phyloP scores from a whole-genome alignment of 192 early-diverging fungal species.

The Oehlia diaphana region DNA sequence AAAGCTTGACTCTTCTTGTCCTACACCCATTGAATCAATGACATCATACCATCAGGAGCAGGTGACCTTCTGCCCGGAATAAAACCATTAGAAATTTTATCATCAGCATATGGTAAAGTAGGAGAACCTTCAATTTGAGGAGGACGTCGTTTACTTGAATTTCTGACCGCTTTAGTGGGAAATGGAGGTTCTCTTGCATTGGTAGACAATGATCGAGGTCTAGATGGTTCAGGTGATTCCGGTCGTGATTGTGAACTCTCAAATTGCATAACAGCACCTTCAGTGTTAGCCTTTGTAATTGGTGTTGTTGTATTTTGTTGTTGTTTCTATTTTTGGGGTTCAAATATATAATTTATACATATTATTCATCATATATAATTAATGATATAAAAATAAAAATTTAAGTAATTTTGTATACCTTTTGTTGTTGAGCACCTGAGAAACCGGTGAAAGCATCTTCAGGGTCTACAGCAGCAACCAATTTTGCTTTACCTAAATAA shows the following conservation, averaged over 20 bases:
- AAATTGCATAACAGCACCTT: background rate
- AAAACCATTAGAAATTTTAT: background rate
- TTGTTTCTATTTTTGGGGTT: background rate
- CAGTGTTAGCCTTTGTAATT: conserved; percentile 19
- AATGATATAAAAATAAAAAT: background rate
- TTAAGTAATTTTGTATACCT: conserved; percentile 37
- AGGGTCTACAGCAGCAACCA: conserved; percentile 76
- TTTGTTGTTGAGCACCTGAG: conserved; percentile 51
- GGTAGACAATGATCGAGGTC: conserved; percentile 23
- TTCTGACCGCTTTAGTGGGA: background rate
- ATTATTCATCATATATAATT: background rate
- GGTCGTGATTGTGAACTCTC: background rate
- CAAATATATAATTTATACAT: background rate
- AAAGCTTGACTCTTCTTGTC: background rate
- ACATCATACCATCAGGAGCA: background rate
- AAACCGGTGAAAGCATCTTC: conserved; percentile 66
- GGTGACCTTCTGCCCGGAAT: background rate
- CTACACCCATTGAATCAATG: background rate
- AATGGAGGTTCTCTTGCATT: conserved; percentile 25
- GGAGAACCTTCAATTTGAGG: background rate
- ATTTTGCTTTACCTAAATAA: conserved; percentile 77
- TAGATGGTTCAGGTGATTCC: background rate
- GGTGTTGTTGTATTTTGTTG: conserved; percentile 19
- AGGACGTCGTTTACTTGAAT: background rate
- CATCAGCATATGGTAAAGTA: background rate